Evolutionary conservation across 495 filamentous ascomycete genomes (phyloP).

Genomic region (Daldinia concentrica): DNA sequence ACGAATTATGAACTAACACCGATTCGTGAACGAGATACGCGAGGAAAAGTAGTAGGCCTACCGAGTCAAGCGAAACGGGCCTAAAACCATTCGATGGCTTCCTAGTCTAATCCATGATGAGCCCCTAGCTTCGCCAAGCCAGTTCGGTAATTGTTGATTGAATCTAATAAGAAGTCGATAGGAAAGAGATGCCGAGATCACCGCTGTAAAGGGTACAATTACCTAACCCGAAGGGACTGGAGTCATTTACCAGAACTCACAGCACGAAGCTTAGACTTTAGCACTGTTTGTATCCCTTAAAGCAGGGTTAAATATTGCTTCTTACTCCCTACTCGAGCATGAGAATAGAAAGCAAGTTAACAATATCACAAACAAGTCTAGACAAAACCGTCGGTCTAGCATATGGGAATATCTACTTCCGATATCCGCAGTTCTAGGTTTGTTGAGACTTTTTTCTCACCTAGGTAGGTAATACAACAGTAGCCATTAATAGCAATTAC

Average conservation of each 20-base stretch:
- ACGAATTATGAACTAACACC: conserved; percentile 4
- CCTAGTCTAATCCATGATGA: conserved; percentile 28
- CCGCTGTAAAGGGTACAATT: conserved; percentile 10
- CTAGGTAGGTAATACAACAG: conserved; percentile 7
- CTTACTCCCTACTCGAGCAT: conserved; percentile 1
- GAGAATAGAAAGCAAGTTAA: conserved; percentile 15
- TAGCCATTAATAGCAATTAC: conserved; percentile 12
- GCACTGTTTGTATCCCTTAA: conserved; percentile 28
- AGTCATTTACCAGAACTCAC: conserved; percentile 9
- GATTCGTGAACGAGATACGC: conserved; percentile 31
- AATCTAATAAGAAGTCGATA: conserved; percentile 16
- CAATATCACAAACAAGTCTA: conserved; percentile 30
- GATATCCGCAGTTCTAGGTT: conserved; percentile 8
- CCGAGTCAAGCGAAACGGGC: conserved; percentile 36
- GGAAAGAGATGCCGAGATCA: conserved; percentile 34
- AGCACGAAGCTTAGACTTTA: background rate
- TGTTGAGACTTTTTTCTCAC: conserved; percentile 10
- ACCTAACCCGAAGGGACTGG: conserved; percentile 1
- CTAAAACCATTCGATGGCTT: conserved; percentile 27
- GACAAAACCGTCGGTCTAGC: conserved; percentile 30
- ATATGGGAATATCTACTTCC: conserved; percentile 31
- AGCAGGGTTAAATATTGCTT: background rate
- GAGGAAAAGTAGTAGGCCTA: conserved; percentile 10
- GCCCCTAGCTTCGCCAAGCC: conserved; percentile 40
- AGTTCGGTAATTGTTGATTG: conserved; percentile 36